Evolutionary conservation across 1,139 yeast genomes (phyloP), one percentile per base, ranked within the genome.

Genomic region (Yarrowia galli): DNA sequence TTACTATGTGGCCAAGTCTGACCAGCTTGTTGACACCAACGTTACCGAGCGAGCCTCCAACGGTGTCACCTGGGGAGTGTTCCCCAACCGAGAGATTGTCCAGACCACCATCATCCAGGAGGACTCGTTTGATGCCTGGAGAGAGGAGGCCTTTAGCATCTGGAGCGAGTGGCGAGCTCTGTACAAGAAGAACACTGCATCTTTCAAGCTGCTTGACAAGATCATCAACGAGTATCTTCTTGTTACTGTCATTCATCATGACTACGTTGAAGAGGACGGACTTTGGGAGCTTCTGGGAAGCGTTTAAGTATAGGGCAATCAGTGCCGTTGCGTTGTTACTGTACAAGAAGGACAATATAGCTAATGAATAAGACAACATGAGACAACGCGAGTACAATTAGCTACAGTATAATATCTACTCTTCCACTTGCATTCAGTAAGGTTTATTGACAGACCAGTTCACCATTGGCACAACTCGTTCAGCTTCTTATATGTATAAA

Each of bases 31-130:
- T 71, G 79, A 81, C 40, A 85, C 93, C 3, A 90, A 89, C 72
- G 79, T 89, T 74, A 82, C 83, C 0, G 74, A 78, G 1, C 80
- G 79, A 18, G 78, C 81, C 18, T 82, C 89, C 5, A 87, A 89
- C 73, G 97, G 96, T 28, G 96, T 95, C 12, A 95, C 98, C 0
- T 95, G 98, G 98, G 98, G 98, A 69, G 96, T 90, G 2, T 92
- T 93, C 81, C 96, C 96, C 2, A 89, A 88, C 78, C 85, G 91
- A 72, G 97, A 91, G 75, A 88, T 91, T 63, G 84, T 91, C 40
- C 97, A 92, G 76, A 91, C 97, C 1, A 92, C 98, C 0, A 89
- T 92, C 69, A 87, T 92, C 67, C 97, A 92, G 74, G 89, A 86
- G 72, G 96, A 92, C 73, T 90, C 97, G 3, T 92, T 92, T 80